phyloP scores from a whole-genome alignment of 768 basidiomycete genomes.

The Dioszegia crocea region DNA sequence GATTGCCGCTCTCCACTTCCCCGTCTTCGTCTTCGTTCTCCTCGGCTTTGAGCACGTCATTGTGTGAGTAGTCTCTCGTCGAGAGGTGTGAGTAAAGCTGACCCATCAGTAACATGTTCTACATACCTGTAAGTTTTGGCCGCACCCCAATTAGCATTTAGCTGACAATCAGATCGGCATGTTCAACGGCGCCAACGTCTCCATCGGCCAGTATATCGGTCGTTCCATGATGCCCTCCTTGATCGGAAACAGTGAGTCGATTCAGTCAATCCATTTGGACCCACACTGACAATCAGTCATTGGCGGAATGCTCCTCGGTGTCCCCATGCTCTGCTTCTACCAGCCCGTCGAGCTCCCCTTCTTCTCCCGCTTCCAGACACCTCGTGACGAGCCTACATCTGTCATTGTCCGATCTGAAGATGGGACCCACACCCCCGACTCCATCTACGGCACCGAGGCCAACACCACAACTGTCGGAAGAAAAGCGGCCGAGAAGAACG shows the following conservation, averaged over 20 bases:
- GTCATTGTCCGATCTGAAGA: conserved; percentile 1
- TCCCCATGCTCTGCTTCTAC: conserved; percentile 24
- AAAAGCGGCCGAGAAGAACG: not conserved
- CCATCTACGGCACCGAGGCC: conserved; percentile 4
- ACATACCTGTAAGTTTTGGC: conserved; percentile 12
- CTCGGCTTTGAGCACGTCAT: conserved; percentile 26
- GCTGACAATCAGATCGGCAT: conserved; percentile 11
- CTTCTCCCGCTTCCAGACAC: not conserved
- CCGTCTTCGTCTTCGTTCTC: conserved; percentile 21
- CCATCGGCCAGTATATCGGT: conserved; percentile 18
- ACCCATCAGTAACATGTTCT: conserved; percentile 19
- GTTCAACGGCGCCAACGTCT: conserved; percentile 20
- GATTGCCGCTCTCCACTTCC: conserved; percentile 24
- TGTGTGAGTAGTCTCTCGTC: conserved; percentile 5
- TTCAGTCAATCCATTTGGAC: not conserved
- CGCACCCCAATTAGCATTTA: not conserved
- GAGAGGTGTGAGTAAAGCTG: not conserved
- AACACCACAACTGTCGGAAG: not conserved
- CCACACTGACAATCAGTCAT: conserved; percentile 6
- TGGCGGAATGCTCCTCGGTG: conserved; percentile 17
- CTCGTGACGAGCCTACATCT: not conserved
- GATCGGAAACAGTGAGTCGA: conserved; percentile 12
- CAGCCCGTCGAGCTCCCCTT: conserved; percentile 18
- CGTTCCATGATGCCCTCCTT: conserved; percentile 23
- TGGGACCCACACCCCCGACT: not conserved